These are phyloP conservation scores for Candida berthetii DNA, from an alignment of 805 yeast species.

Conservation along the genomic window DNA sequence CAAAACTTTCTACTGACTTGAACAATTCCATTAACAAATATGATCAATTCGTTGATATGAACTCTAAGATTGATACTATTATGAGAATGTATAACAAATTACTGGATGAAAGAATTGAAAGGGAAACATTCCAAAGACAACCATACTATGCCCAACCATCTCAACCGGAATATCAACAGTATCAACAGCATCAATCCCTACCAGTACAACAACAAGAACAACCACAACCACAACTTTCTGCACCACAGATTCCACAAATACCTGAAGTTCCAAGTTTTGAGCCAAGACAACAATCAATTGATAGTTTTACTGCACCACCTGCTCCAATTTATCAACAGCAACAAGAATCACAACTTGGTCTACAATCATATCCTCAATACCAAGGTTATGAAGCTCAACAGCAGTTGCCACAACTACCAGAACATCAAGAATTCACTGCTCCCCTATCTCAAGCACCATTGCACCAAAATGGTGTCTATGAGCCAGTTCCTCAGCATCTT, in stretches of 20 bases:
- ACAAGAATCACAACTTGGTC: constrained; percentile 3
- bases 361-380: background rate
- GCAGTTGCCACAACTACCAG: background rate
- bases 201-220: constrained; percentile 2
- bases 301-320: constrained; percentile 1
- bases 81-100: constrained; percentile 71
- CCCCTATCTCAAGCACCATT: background rate
- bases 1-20: constrained; percentile 59
- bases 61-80: constrained; percentile 71
- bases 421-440: background rate
- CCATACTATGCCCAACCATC: constrained; percentile 1
- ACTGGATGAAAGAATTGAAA: constrained; percentile 49
- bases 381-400: background rate
- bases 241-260: background rate
- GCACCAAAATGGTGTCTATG: background rate
- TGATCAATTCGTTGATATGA: constrained; percentile 64
- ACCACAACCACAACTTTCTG: background rate
- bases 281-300: constrained; percentile 2
- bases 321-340: constrained; percentile 2
- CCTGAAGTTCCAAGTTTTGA: background rate
- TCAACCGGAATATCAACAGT: constrained; percentile 16
- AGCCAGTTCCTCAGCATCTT: background rate
- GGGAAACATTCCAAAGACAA: constrained; percentile 16
- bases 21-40: constrained; percentile 53
- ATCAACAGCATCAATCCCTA: background rate